Conservation (phyloP, 2,329 filamentous ascomycete genomes). For the Fusarium nygamai region DNA sequence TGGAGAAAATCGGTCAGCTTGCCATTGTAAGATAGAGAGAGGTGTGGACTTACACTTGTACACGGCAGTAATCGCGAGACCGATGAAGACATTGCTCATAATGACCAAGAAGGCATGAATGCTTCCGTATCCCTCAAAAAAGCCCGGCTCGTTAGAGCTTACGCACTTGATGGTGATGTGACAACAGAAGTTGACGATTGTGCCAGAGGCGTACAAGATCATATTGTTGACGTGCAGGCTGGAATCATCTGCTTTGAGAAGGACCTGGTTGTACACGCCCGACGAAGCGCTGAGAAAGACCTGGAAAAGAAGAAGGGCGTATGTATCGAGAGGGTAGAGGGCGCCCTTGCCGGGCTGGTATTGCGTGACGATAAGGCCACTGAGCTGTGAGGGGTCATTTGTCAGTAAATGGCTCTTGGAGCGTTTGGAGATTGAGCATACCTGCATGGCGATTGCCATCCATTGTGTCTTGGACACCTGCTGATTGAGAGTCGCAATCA, state of each 20-base stretch:
- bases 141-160: background rate
- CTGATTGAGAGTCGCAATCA: background rate
- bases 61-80: background rate
- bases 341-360: background rate
- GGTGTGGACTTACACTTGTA: background rate
- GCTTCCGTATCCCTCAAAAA: background rate
- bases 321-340: background rate
- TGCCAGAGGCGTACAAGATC: background rate
- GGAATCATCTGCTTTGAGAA: background rate
- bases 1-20: background rate
- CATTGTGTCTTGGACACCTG: background rate
- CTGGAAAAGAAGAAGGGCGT: background rate
- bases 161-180: background rate
- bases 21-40: accelerated
- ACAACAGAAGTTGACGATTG: background rate
- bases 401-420: accelerated
- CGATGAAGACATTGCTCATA: background rate
- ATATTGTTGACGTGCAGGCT: background rate
- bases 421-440: accelerated
- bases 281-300: background rate
- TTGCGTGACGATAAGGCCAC: background rate
- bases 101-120: background rate
- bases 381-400: background rate
- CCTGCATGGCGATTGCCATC: background rate
- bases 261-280: background rate